These are phyloP conservation scores for Tanacetum coccineum DNA, from an alignment of 129 eudicot species.

Conservation along the genomic window DNA sequence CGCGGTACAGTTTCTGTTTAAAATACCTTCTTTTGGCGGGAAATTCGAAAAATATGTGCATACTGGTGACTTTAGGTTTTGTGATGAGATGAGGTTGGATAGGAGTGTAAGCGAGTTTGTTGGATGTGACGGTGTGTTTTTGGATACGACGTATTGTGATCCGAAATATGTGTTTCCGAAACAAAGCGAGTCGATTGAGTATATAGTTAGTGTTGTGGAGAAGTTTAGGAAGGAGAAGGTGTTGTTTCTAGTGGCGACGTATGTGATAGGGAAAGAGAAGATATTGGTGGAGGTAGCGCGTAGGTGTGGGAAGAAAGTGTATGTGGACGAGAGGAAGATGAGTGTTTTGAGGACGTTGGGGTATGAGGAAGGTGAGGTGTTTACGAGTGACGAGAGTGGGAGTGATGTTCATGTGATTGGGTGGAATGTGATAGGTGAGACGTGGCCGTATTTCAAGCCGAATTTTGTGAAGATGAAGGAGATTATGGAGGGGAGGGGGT, in stretches of 20 bases:
- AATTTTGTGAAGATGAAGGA: slow-evolving; percentile 84
- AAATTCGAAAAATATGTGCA: slow-evolving; percentile 73
- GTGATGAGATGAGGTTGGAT: slow-evolving; percentile 45
- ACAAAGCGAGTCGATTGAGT: slow-evolving; percentile 82
- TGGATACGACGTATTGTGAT: slow-evolving; percentile 91
- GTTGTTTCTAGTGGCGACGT: slow-evolving; percentile 91
- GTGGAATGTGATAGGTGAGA: slow-evolving; percentile 97
- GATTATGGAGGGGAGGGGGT: slow-evolving; percentile 74
- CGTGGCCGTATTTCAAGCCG: slow-evolving; percentile 94
- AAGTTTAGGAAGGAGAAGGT: slow-evolving; percentile 42
- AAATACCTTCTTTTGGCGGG: slow-evolving; percentile 25
- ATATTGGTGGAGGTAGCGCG: slow-evolving; percentile 78
- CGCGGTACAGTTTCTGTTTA: slow-evolving; percentile 81
- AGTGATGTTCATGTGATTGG: slow-evolving; percentile 92
- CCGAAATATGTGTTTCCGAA: slow-evolving; percentile 79
- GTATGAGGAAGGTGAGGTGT: slow-evolving; percentile 48
- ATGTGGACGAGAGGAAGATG: slow-evolving; percentile 63
- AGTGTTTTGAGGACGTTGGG: slow-evolving; percentile 52
- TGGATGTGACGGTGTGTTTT: slow-evolving; percentile 77
- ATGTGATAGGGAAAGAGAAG: slow-evolving; percentile 92
- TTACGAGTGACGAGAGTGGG: slow-evolving; percentile 55
- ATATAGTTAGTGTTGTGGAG: slow-evolving; percentile 64
- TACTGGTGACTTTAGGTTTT: slow-evolving; percentile 86
- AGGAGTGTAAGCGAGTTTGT: slow-evolving; percentile 43
- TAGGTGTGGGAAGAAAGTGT: slow-evolving; percentile 65